Base-by-base conservation (phyloP, 805 yeast genomes). In the Hyphopichia homilentoma region DNA sequence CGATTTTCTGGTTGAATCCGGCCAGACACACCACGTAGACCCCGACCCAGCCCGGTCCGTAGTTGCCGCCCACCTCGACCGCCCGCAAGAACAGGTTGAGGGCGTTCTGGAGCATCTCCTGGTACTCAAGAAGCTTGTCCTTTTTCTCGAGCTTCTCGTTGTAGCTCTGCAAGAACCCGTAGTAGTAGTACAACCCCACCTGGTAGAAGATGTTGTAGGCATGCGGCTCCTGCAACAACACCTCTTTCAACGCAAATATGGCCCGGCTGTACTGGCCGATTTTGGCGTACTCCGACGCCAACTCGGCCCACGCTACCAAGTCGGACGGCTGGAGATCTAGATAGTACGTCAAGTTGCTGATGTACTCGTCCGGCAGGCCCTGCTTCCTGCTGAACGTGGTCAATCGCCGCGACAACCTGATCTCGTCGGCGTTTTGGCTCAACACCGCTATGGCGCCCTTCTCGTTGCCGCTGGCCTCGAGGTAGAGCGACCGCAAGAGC, bases 21-120 rank as follows among this genome's bases (percentile, higher is more conserved):
- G 37, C 32, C 11, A 40, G 37, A 9, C 43, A 38, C 3, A 74
- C 53, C 7, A 68, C 46, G 25, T 65, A 67, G 2, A 84, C 57
- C 1, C 90, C 89, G 21, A 74, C 54, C 95, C 95, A 89, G 11
- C 86, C 83, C 42, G 86, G 70, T 14, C 74, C 57, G 52, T 76
- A 83, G 20, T 67, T 63, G 27, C 81, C 83, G 47, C 86, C 79
- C 23, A 89, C 64, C 55, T 93, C 97, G 5, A 87, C 79, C 6
- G 88, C 61, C 43, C 94, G 73, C 33, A 81, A 59, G 42, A 75
- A 83, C 48, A 77, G 71, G 44, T 79, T 50, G 27, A 70, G 43
- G 7, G 69, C 48, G 27, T 56, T 49, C 15, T 33, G 43, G 27
- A 66, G 40, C 5, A 47, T 31, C 2, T 44, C 47, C 20, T 53